Base-by-base conservation (phyloP, 2,329 filamentous ascomycete species). In the Fusarium piperis region DNA sequence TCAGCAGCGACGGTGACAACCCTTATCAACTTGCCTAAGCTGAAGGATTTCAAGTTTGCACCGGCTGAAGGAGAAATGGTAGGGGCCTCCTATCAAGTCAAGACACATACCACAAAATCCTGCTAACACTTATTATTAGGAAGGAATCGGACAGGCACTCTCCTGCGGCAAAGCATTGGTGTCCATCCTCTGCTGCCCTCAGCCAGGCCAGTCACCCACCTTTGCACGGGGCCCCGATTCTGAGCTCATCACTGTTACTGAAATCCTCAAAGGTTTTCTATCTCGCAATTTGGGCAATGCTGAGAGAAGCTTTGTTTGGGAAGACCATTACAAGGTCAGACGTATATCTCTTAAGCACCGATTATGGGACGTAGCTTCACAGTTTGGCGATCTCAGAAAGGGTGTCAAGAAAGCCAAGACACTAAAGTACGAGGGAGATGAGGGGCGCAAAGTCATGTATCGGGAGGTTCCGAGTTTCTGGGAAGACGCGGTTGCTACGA, bases 121-220 rank as follows among this genome's bases (percentile, higher is more conserved):
- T 32, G 7, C 52, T 57, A 11, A 64, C 39, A 3, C 15, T 11
- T 1, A 28, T 18, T 0, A 1, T 18, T n/a, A 75, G 73, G 28
- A 46, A 3, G 30, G 65, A 33, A 72, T 68, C n/a, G 68, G 59
- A 13, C 20, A n/a, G 20, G 51, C 28, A 11, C 18, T 75, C 11
- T 46, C 63, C 9, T 56, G 20, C 23, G 62, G 44, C 13, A 18
- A 15, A 2, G 70, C 66, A 6, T 6, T 75, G 18, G 38, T 33
- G 11, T 39, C 59, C 3, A 32, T 75, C 28, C 52, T 38, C n/a
- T 59, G 64, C 13, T 53, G 39, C 20, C 62, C 58, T 2, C 32
- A 32, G 18, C 13, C 61, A 32, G 39, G 23, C 36, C 5, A 20
- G 12, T 16, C 20, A 16, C 7, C 23, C 23, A 13, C n/a, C 33